Evolutionary conservation across 2,329 filamentous ascomycete species (phyloP), one percentile per base, ranked within the genome.

Genomic region (Diaporthe ilicicola): DNA sequence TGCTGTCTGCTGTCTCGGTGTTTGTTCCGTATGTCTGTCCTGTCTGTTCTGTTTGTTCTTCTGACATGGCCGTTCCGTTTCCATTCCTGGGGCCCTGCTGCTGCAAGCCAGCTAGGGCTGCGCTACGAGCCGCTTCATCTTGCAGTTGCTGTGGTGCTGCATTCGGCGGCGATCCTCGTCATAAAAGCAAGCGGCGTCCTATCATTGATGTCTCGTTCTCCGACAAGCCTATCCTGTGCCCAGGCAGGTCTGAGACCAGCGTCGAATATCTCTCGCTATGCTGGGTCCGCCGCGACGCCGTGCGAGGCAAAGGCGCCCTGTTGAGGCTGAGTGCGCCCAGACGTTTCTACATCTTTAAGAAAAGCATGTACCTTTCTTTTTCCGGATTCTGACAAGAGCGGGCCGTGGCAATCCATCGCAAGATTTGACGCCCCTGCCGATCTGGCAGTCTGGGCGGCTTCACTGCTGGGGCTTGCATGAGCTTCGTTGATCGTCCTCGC

Each of bases 201-300:
- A 32, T n/a, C n/a, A n/a, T n/a, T n/a, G n/a, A n/a, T 68, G 65
- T 68, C 65, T 68, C 42, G 62, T n/a, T 32, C 48, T 39, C 32
- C 48, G 37, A 66, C 62, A 44, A 44, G 48, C 32, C 24, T 42
- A 39, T 48, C 27, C 46, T 22, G 46, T 37, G 34, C 24, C 34
- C 37, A 39, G 54, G 62, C 5, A 17, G 51, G 39, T 24, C 65
- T 48, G 65, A 46, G 50, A 55, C 51, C 44, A 48, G 51, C 29
- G 24, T 37, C 51, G n/a, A 56, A 37, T 32, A 39, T 29, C 53
- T 46, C 51, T 67, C 64, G 64, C 50, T 46, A 54, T 27, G 13
- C 48, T 44, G 50, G 48, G 22, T 42, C 22, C 37, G 46, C 39
- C 34, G 34, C 4, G 42, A 0, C 59, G 5, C 27, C 24, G 27